Evolutionary conservation across 169 alveolate species (phyloP), one percentile per base, ranked within the genome.

Genomic region (Plasmodium gonderi): DNA sequence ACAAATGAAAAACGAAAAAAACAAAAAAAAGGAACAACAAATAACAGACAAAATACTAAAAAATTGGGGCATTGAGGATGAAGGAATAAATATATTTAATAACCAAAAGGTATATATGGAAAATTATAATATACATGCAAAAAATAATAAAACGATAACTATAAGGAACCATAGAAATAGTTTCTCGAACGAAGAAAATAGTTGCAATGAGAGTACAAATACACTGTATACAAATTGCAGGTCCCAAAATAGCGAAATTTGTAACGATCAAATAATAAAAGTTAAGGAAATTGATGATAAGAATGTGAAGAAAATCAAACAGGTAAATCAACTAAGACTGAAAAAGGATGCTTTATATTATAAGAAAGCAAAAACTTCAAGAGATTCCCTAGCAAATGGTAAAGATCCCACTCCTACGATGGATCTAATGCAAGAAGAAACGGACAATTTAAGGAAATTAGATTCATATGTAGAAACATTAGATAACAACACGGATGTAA

Each of bases 381-480:
- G 40, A 36, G 77, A 83, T 83, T 33, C 78, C 11, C 29, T 51
- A 72, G 67, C 26, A 72, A 40, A 77, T 42, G 45, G 31, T 29
- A 79, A 79, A 78, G 85, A 90, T 38, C n/a, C 80, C 51, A 76
- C 69, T 42, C 29, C 51, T 17, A 26, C 67, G 33, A 49, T 42
- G 23, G 74, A 90, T 29, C 23, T 69, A 42, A 67, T 42, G 51
- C 67, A 65, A 90, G 90, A 90, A 47, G 90, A 90, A 40, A 45
- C 80, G 38, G 68, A 87, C 36, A 90, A 68, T 90, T 78, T 90
- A 42, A 42, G 31, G 5, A 68, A 76, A 65, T 90, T 90, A 47
- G 90, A 90, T 78, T 64, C 79, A 14, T 90, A 79, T 69, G 67
- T 90, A 79, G 81, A 90, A 23, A 42, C 76, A 14, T 44, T 90